phyloP scores from a whole-genome alignment of 148 eudicot species.

The Vaccinium macrocarpon region DNA sequence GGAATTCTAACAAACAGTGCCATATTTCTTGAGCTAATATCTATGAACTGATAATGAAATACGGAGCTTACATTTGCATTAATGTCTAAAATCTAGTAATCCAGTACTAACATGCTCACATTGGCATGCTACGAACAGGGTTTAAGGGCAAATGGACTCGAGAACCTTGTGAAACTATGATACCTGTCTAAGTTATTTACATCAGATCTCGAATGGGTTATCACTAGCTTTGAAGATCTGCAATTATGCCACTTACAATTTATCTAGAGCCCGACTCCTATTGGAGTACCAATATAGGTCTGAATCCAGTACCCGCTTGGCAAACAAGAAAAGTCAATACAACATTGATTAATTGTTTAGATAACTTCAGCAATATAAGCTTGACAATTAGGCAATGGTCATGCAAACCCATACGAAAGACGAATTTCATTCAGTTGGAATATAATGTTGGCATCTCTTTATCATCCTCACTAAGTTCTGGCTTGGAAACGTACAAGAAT shows the following conservation, averaged over 20 bases:
- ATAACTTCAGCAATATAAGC: not conserved
- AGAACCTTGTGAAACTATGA: not conserved
- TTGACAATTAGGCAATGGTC: not conserved
- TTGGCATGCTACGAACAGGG: not conserved
- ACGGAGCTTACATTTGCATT: not conserved
- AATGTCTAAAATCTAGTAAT: not conserved
- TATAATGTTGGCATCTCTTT: not conserved
- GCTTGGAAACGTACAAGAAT: not conserved
- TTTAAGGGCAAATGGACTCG: not conserved
- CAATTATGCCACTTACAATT: not conserved
- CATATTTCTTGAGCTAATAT: not conserved
- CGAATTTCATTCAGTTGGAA: not conserved
- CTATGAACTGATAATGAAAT: not conserved
- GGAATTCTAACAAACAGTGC: not conserved
- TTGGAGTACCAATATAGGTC: not conserved
- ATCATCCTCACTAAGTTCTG: not conserved
- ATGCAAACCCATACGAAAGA: not conserved
- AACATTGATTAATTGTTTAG: not conserved
- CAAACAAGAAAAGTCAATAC: not conserved
- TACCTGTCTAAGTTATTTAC: not conserved
- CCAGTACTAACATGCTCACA: not conserved
- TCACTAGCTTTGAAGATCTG: not conserved
- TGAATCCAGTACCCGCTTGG: not conserved
- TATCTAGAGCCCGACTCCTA: not conserved
- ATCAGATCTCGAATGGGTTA: not conserved